phyloP scores from a whole-genome alignment of 805 yeast genomes.

The Cyberlindnera maclurae region DNA sequence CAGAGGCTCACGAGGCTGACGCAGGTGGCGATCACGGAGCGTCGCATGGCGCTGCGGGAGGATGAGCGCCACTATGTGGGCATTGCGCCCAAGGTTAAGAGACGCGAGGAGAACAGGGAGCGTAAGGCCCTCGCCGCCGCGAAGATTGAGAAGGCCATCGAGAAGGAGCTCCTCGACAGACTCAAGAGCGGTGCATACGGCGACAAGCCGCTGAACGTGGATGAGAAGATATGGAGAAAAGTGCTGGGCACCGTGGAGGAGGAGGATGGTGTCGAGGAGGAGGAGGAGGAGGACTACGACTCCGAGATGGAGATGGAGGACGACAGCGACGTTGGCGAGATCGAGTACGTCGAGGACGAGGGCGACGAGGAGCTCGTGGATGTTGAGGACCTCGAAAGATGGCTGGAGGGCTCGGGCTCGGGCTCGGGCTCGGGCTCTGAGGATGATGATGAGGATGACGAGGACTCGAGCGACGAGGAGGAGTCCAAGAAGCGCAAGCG shows the following conservation, averaged over 20 bases:
- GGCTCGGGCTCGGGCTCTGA: conserved; percentile 29
- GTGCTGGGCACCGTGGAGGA: conserved; percentile 80
- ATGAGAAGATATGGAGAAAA: conserved; percentile 91
- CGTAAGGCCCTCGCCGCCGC: conserved; percentile 97
- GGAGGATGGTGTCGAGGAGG: conserved; percentile 46
- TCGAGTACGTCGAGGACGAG: conserved; percentile 85
- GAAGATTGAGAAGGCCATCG: conserved; percentile 92
- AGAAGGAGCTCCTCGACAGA: conserved; percentile 89
- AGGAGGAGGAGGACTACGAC: conserved; percentile 37
- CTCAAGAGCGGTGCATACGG: conserved; percentile 98
- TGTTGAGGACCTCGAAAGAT: conserved; percentile 85
- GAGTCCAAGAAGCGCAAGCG: conserved; percentile 30
- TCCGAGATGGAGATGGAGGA: conserved; percentile 43
- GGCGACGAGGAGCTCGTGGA: conserved; percentile 91
- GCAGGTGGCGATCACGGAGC: conserved; percentile 91
- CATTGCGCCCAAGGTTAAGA: conserved; percentile 85
- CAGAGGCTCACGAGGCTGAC: conserved; percentile 92
- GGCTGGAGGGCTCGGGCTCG: conserved; percentile 56
- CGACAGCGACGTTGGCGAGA: conserved; percentile 61
- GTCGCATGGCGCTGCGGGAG: conserved; percentile 83
- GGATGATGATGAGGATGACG: conserved; percentile 28
- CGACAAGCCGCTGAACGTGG: conserved; percentile 94
- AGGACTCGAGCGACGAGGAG: conserved; percentile 29
- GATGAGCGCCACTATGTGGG: conserved; percentile 94
- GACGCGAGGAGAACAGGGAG: conserved; percentile 92